Conservation (phyloP, 306 rosid genomes). For the Medicago arabica region DNA sequence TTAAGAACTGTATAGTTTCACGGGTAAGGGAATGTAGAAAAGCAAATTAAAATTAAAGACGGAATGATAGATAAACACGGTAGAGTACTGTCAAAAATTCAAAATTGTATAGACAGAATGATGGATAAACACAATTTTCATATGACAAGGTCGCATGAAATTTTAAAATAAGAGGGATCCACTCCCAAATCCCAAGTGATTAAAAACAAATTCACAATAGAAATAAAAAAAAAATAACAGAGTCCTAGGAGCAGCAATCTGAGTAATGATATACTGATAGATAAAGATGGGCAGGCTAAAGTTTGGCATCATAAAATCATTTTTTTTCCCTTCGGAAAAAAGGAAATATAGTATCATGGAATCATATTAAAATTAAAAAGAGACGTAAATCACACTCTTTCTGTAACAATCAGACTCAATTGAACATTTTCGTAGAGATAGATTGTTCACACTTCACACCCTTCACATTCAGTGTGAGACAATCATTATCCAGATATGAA, state of each 20-base stretch:
- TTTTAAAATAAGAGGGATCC: background rate
- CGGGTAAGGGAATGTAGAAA: background rate
- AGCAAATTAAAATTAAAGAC: background rate
- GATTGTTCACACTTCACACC: conserved; percentile 9
- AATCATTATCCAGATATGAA: conserved; percentile 5
- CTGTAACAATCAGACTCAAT: background rate
- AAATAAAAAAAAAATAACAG: background rate
- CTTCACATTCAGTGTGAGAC: conserved; percentile 4
- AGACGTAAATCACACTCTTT: conserved; percentile 11
- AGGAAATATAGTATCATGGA: background rate
- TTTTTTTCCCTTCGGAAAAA: too few species aligned
- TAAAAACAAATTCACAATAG: background rate
- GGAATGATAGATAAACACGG: background rate
- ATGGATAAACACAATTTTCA: background rate
- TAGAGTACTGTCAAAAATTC: background rate
- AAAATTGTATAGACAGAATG: background rate
- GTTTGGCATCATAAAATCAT: background rate
- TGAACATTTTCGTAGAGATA: background rate
- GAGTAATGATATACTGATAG: conserved; percentile 12
- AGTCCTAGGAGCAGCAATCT: conserved; percentile 1
- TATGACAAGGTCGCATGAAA: background rate
- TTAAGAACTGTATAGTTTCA: conserved; percentile 6
- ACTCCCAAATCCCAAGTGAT: background rate
- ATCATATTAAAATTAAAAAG: background rate
- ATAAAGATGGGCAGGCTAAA: conserved; percentile 34